These are phyloP conservation scores for Hysterangium stoloniferum DNA, from an alignment of 768 basidiomycete species.

Conservation along the genomic window DNA sequence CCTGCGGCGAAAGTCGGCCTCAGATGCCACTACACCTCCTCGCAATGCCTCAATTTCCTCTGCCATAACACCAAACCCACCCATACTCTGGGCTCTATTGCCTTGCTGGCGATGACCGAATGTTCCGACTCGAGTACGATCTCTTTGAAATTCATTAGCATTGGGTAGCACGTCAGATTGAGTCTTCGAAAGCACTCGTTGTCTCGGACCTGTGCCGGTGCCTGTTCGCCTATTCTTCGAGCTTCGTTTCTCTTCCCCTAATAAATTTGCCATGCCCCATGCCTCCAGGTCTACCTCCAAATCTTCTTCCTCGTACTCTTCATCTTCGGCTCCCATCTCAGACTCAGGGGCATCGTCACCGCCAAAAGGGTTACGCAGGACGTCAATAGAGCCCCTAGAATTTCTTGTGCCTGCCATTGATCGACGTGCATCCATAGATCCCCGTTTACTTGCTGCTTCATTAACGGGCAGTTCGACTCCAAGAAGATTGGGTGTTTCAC, in stretches of 20 bases:
- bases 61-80: conserved; percentile 45
- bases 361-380: conserved; percentile 68
- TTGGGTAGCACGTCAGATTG: conserved; percentile 36
- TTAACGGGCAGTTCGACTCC: conserved; percentile 54
- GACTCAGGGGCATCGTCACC: conserved; percentile 47
- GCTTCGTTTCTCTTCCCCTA: conserved; percentile 44
- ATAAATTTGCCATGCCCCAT: conserved; percentile 77
- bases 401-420: conserved; percentile 42
- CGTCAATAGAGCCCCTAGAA: conserved; percentile 52
- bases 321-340: conserved; percentile 38
- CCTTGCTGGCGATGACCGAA: conserved; percentile 10
- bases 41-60: conserved; percentile 34
- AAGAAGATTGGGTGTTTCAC: conserved; percentile 54
- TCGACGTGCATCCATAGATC: conserved; percentile 27
- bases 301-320: conserved; percentile 41
- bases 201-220: conserved; percentile 17
- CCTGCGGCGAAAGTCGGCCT: conserved; percentile 28
- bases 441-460: conserved; percentile 38
- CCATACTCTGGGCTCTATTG: conserved; percentile 58
- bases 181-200: conserved; percentile 35
- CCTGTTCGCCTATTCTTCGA: conserved; percentile 16
- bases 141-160: conserved; percentile 9
- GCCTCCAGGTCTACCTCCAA: conserved; percentile 75
- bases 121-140: conserved; percentile 6
- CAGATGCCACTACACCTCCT: conserved; percentile 14